Conservation (phyloP, 2,329 filamentous ascomycete species). For the Colletotrichum sojae region DNA sequence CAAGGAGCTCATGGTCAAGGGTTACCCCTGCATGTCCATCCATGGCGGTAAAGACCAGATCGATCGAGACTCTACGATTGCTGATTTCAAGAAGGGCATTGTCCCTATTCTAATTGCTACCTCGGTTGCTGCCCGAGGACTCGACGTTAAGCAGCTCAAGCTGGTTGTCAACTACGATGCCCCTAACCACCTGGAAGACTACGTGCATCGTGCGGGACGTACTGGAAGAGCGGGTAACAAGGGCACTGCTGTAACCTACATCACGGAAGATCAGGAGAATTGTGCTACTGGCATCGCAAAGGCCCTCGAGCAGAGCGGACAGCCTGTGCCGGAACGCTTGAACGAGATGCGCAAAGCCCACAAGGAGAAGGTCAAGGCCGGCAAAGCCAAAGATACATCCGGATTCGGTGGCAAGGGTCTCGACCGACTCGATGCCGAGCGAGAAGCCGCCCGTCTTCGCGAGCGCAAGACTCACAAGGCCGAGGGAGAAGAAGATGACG, state of each 20-base stretch:
- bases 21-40: slow-evolving; percentile 93
- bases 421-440: slow-evolving; percentile 90
- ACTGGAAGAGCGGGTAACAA: slow-evolving; percentile 96
- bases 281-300: slow-evolving; percentile 91
- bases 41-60: slow-evolving; percentile 95
- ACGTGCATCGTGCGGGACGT: slow-evolving; percentile 93
- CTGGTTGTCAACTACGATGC: slow-evolving; percentile 96
- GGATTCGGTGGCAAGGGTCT: slow-evolving; percentile 97
- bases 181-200: slow-evolving; percentile 95
- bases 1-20: slow-evolving; percentile 84
- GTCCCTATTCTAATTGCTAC: slow-evolving; percentile 94
- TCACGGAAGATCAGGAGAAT: slow-evolving; percentile 92
- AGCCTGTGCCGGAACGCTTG: slow-evolving; percentile 81
- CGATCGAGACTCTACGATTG: slow-evolving; percentile 91
- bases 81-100: slow-evolving; percentile 93
- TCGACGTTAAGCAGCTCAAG: slow-evolving; percentile 97
- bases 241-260: slow-evolving; percentile 93
- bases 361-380: slow-evolving; percentile 90
- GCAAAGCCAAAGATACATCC: slow-evolving; percentile 89
- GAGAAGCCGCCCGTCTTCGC: slow-evolving; percentile 86
- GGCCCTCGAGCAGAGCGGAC: slow-evolving; percentile 91
- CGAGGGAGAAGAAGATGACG: slow-evolving; percentile 86
- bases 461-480: slow-evolving; percentile 93
- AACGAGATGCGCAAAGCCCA: slow-evolving; percentile 79
- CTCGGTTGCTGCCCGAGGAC: slow-evolving; percentile 92